Evolutionary conservation across 768 basidiomycete species (phyloP).

Genomic region (Suillus decipiens): DNA sequence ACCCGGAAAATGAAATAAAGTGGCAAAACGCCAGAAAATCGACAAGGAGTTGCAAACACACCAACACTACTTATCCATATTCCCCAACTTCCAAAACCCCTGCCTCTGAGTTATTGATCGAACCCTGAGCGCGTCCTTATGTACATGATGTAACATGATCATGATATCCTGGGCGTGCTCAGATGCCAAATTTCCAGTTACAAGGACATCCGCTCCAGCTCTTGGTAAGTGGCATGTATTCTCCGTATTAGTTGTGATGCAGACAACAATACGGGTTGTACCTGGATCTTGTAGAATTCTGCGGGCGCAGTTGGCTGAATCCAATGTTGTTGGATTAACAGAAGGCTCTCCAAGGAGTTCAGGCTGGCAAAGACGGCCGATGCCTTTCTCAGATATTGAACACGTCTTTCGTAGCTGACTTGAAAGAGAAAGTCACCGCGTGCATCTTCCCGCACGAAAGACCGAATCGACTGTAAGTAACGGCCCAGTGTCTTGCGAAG

Average conservation of each 20-base stretch:
- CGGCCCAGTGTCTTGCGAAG: constrained; percentile 72
- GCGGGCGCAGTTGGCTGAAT: background rate
- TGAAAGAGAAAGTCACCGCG: constrained; percentile 54
- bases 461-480: constrained; percentile 78
- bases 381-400: constrained; percentile 66
- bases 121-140: constrained; percentile 55
- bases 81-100: constrained; percentile 77
- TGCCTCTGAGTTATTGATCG: constrained; percentile 81
- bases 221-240: constrained; percentile 76
- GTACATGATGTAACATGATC: constrained; percentile 76
- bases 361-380: constrained; percentile 71
- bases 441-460: constrained; percentile 73
- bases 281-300: constrained; percentile 52
- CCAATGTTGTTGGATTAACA: background rate
- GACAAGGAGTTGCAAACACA: constrained; percentile 35
- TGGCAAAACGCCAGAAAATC: background rate
- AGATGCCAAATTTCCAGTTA: constrained; percentile 44
- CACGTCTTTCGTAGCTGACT: constrained; percentile 53
- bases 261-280: constrained; percentile 74
- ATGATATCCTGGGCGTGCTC: constrained; percentile 45
- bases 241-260: constrained; percentile 58
- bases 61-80: constrained; percentile 83
- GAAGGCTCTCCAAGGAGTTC: constrained; percentile 61
- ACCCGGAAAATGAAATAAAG: background rate
- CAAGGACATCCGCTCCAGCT: constrained; percentile 62